Conservation (phyloP, 164 flowering plant genomes). For the Macadamia tetraphylla region DNA sequence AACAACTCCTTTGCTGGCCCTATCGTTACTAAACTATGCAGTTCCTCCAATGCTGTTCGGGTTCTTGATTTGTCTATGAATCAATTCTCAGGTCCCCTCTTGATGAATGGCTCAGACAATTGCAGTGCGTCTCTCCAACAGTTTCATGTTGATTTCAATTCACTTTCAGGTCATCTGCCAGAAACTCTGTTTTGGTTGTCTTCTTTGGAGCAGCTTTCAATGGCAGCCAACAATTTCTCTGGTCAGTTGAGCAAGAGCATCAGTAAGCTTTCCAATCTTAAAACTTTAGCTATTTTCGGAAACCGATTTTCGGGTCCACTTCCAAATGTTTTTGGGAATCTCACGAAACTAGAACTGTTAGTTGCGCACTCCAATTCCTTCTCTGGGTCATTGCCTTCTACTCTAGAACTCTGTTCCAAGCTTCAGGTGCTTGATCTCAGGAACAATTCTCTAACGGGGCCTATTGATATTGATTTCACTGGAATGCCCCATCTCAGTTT, state of each 20-base stretch:
- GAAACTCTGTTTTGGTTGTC: conserved; percentile 40
- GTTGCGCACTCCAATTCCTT: conserved; percentile 60
- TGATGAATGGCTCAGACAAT: conserved; percentile 33
- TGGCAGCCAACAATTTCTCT: conserved; percentile 50
- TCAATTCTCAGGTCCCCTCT: conserved; percentile 43
- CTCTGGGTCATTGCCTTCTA: conserved; percentile 53
- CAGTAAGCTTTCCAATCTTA: conserved; percentile 60
- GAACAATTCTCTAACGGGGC: conserved; percentile 61
- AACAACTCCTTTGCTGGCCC: conserved; percentile 58
- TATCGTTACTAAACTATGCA: conserved; percentile 39
- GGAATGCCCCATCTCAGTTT: conserved; percentile 40
- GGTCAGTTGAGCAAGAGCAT: conserved; percentile 52
- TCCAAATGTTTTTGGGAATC: conserved; percentile 55
- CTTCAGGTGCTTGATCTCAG: conserved; percentile 63
- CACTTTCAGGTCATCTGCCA: conserved; percentile 54
- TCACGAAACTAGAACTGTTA: conserved; percentile 43
- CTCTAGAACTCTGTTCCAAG: conserved; percentile 42
- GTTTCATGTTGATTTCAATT: conserved; percentile 46
- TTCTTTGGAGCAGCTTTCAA: conserved; percentile 51
- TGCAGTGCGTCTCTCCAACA: conserved; percentile 46
- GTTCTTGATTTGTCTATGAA: conserved; percentile 65
- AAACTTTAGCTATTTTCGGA: conserved; percentile 32
- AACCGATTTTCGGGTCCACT: conserved; percentile 52
- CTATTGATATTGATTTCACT: conserved; percentile 48
- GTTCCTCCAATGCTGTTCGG: conserved; percentile 29